These are phyloP conservation scores for Populus simonii DNA, from an alignment of 345 rosid genomes.

Conservation along the genomic window DNA sequence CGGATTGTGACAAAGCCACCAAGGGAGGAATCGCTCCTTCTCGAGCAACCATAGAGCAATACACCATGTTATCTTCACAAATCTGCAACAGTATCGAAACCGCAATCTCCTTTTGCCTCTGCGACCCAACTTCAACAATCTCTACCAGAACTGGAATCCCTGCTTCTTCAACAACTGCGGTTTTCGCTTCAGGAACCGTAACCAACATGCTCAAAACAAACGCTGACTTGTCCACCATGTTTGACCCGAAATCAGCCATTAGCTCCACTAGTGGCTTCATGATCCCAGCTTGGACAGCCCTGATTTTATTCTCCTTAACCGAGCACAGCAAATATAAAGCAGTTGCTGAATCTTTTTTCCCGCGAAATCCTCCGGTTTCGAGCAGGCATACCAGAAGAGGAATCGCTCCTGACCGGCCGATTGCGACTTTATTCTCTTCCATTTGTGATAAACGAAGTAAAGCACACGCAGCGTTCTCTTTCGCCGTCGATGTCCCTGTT, in stretches of 20 bases:
- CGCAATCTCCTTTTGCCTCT: conserved; percentile 83
- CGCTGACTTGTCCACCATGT: conserved; percentile 97
- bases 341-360: conserved; percentile 89
- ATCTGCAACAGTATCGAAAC: conserved; percentile 60
- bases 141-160: conserved; percentile 93
- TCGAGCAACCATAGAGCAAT: conserved; percentile 73
- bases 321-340: conserved; percentile 85
- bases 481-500: conserved; percentile 69
- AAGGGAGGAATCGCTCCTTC: conserved; percentile 98
- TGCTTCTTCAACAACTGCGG: conserved; percentile 76
- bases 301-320: conserved; percentile 71
- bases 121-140: conserved; percentile 79
- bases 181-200: conserved; percentile 56
- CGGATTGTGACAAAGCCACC: conserved; percentile 74
- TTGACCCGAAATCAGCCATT: conserved; percentile 92
- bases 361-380: conserved; percentile 64
- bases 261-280: conserved; percentile 85
- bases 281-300: conserved; percentile 72
- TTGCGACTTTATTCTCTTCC: conserved; percentile 70
- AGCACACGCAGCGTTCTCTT: conserved; percentile 94
- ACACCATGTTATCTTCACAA: conserved; percentile 62
- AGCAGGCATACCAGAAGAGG: conserved; percentile 63
- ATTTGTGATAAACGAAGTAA: conserved; percentile 82
- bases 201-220: conserved; percentile 59
- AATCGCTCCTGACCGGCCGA: conserved; percentile 95